Evolutionary conservation across 805 yeast genomes (phyloP), one percentile per base, ranked within the genome.

Genomic region (Brettanomyces naardenensis): DNA sequence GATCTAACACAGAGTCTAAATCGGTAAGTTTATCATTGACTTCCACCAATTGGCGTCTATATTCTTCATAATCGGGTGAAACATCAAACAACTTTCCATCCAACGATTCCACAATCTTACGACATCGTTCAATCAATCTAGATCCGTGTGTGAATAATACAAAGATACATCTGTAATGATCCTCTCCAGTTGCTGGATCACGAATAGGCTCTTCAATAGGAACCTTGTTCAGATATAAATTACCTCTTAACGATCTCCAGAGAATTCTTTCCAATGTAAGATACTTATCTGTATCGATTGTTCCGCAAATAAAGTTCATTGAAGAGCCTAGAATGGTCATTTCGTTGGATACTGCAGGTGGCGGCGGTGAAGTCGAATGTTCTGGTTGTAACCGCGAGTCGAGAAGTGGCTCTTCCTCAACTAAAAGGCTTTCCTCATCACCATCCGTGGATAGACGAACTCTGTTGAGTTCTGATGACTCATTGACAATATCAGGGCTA

Each of bases 231-330:
- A 89, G 77, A 54, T 74, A 86, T 47, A 94, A 65, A 58, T 92
- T 92, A 52, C 98, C 98, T 57, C 98, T 78, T 44, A 90, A 70
- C 14, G 87, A 75, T 62, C 99, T 75, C 95, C 96, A 92, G 36
- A 88, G 63, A 34, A 92, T 87, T 49, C 78, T 82, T 55, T 88
- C 92, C 43, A 92, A 65, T 1, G 81, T 68, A 19, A 73, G 72
- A 26, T 85, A 74, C 53, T 80, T 82, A 10, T 69, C 73, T 44
- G 89, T 71, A 37, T 74, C 74, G 27, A 92, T 79, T 3, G 92
- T 86, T 32, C 97, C 98, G 19, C 88, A 73, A 30, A 84, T 75
- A 44, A 80, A 76, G 36, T 52, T 60, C 66, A 62, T 62, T 1
- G 64, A 48, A 5, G 66, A 50, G 7, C 64, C 62, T 44, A 59